Evolutionary conservation across 1,284 basidiomycete species (phyloP).

Genomic region (Baeospora myosura): DNA sequence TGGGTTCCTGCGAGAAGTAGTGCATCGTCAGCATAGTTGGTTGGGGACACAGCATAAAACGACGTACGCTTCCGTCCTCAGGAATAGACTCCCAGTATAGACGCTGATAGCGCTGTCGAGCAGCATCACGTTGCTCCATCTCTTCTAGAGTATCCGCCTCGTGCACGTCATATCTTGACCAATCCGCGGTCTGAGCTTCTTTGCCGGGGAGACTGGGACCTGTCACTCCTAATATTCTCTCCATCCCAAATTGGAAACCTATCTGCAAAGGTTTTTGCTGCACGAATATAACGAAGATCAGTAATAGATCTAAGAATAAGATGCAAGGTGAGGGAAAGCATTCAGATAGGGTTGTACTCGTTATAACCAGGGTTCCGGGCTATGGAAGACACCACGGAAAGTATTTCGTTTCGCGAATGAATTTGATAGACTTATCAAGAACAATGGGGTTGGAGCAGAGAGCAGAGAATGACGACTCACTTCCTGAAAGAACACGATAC

Average conservation of each 20-base stretch:
- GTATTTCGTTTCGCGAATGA: slow-evolving; percentile 67
- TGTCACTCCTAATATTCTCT: slow-evolving; percentile 36
- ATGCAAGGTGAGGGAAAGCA: slow-evolving; percentile 8
- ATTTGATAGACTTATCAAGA: slow-evolving; percentile 40
- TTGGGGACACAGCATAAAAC: neutral
- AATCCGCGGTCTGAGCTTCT: neutral
- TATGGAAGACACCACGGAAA: slow-evolving; percentile 51
- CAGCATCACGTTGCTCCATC: slow-evolving; percentile 45
- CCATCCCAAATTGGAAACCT: slow-evolving; percentile 67
- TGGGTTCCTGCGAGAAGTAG: slow-evolving; percentile 39
- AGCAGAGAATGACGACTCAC: slow-evolving; percentile 34
- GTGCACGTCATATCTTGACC: slow-evolving; percentile 34
- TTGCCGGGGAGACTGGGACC: neutral
- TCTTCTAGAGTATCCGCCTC: slow-evolving; percentile 58
- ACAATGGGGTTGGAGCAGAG: slow-evolving; percentile 8
- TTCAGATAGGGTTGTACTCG: slow-evolving; percentile 66
- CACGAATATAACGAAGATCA: slow-evolving; percentile 8
- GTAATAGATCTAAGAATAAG: slow-evolving; percentile 7
- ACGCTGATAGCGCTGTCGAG: slow-evolving; percentile 59
- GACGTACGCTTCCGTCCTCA: slow-evolving; percentile 53
- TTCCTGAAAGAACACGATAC: slow-evolving; percentile 28
- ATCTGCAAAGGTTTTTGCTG: slow-evolving; percentile 57
- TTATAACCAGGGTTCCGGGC: slow-evolving; percentile 44
- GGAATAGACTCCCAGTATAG: slow-evolving; percentile 68
- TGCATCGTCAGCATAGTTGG: slow-evolving; percentile 1